Conservation (phyloP, 768 basidiomycete species). For the Pleurotus ostreatus region DNA sequence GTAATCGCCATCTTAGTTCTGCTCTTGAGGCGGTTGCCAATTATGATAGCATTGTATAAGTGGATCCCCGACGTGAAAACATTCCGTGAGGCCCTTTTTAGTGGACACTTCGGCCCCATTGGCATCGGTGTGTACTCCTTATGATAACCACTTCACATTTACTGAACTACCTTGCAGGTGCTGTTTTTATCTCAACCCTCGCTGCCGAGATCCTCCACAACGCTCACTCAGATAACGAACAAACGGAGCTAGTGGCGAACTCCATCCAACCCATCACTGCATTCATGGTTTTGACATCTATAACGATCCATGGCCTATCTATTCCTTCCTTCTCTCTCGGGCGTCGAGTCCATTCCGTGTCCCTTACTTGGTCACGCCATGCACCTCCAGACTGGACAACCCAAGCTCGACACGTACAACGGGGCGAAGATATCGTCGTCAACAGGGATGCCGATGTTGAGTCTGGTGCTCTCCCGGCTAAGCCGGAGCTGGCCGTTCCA, state of each 20-base stretch:
- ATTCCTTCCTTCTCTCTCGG: slow-evolving; percentile 95
- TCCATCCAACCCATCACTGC: slow-evolving; percentile 91
- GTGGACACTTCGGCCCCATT: slow-evolving; percentile 92
- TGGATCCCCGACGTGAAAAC: slow-evolving; percentile 98
- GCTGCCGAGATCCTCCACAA: slow-evolving; percentile 61
- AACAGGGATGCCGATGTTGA: slow-evolving; percentile 73
- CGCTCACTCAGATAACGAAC: slow-evolving; percentile 22
- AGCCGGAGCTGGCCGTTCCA: slow-evolving; percentile 13
- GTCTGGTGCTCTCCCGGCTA: slow-evolving; percentile 26
- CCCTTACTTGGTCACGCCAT: slow-evolving; percentile 87
- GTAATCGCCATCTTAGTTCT: slow-evolving; percentile 83
- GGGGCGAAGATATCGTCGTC: slow-evolving; percentile 71
- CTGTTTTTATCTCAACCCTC: slow-evolving; percentile 89
- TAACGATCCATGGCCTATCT: slow-evolving; percentile 84
- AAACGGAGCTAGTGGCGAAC: slow-evolving; percentile 62
- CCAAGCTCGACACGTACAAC: slow-evolving; percentile 64
- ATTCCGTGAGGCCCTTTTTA: slow-evolving; percentile 88
- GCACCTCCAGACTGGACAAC: slow-evolving; percentile 82
- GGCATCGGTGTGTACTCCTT: slow-evolving; percentile 48
- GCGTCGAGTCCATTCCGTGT: slow-evolving; percentile 84
- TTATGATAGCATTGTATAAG: slow-evolving; percentile 79
- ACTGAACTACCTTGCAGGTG: slow-evolving; percentile 42
- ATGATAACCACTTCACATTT: neutral
- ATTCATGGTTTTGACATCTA: slow-evolving; percentile 91
- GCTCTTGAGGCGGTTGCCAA: slow-evolving; percentile 75